Conservation (phyloP, 768 basidiomycete genomes). For the Auriscalpium orientale region DNA sequence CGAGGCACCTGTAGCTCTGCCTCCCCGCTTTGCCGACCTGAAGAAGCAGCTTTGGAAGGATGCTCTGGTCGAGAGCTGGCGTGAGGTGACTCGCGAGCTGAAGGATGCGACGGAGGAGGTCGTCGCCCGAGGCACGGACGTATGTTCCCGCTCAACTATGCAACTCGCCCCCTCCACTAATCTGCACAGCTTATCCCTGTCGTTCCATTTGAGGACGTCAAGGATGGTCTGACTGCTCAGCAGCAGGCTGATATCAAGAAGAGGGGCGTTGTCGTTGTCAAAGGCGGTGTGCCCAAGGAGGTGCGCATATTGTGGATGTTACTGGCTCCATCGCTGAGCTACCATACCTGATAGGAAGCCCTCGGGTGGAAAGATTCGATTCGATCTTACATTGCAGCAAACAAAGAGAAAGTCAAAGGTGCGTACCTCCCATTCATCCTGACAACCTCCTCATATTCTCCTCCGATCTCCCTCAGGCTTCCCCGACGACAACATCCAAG, state of each 20-base stretch:
- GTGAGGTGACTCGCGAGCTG: conserved; percentile 43
- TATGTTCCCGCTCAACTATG: conserved; percentile 20
- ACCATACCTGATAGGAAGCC: conserved; percentile 37
- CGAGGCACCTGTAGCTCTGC: conserved; percentile 33
- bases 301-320: conserved; percentile 24
- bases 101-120: conserved; percentile 41
- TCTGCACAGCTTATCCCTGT: conserved; percentile 42
- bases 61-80: conserved; percentile 43
- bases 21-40: conserved; percentile 48
- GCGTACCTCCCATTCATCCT: conserved; percentile 1
- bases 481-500: conserved; percentile 60
- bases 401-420: conserved; percentile 43
- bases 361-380: conserved; percentile 50
- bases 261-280: conserved; percentile 49
- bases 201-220: conserved; percentile 37
- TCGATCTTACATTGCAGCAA: conserved; percentile 44
- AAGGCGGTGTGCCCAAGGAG: conserved; percentile 47
- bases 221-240: conserved; percentile 37
- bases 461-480: conserved; percentile 38
- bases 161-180: neutral
- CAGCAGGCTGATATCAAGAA: conserved; percentile 38
- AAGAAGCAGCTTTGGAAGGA: conserved; percentile 50
- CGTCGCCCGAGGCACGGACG: conserved; percentile 36
- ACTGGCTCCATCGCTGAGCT: neutral
- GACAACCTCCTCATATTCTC: neutral